Conservation (phyloP, 345 rosid genomes). For the Excoecaria cochinchinensis region DNA sequence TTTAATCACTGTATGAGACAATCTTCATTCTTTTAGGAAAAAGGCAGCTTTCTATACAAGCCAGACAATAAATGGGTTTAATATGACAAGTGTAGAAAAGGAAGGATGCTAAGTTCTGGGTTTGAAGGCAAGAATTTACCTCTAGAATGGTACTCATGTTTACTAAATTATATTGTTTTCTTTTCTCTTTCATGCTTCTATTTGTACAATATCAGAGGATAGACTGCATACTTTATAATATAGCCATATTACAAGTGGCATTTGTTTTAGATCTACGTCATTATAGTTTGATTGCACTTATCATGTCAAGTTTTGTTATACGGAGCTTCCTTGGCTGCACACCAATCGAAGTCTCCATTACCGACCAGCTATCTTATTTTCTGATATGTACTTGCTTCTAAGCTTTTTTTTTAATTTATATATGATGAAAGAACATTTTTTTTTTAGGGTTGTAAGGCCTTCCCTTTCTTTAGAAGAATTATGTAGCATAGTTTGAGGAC, state of each 20-base stretch:
- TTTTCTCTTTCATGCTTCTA: neutral
- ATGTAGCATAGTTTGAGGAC: no score
- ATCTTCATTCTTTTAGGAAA: slow-evolving; percentile 4
- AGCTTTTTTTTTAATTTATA: no score
- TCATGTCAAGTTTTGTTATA: slow-evolving; percentile 29
- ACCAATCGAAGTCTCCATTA: no score
- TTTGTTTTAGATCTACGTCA: no score
- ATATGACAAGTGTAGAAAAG: slow-evolving; percentile 38
- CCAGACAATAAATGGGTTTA: slow-evolving; percentile 44
- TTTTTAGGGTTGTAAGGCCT: no score
- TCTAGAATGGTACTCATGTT: slow-evolving; percentile 25
- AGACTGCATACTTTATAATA: neutral
- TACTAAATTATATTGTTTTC: neutral
- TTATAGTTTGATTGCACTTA: neutral
- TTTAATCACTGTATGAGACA: no score
- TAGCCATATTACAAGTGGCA: neutral
- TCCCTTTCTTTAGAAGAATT: no score
- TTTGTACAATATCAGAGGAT: neutral
- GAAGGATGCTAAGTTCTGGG: slow-evolving; percentile 31
- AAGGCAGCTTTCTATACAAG: slow-evolving; percentile 17
- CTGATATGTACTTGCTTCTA: no score
- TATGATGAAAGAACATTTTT: no score
- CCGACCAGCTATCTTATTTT: no score
- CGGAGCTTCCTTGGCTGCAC: no score
- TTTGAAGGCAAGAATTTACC: slow-evolving; percentile 31